Evolutionary conservation across 2,329 filamentous ascomycete species (phyloP), one percentile per base, ranked within the genome.

Genomic region (Tetracladium maxilliforme): DNA sequence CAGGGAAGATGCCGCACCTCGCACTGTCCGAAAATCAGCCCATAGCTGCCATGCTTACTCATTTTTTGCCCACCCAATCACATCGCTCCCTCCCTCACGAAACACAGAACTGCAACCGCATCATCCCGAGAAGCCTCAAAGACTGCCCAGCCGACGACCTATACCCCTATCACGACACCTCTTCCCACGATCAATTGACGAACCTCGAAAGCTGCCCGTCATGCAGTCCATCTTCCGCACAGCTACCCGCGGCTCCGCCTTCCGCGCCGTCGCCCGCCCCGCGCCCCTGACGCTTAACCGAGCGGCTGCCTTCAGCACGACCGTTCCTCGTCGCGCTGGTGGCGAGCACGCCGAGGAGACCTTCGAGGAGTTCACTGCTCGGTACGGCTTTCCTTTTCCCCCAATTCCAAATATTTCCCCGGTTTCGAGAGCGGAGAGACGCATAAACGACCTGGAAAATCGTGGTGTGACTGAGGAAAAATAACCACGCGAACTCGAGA

Each of bases 311-410:
- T 76, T 77, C 61, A 76, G 66, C 64, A 77, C 70, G 48, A 64
- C 61, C 34, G 35, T 34, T 31, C 22, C 23, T 11, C 23, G 28
- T 34, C 58, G 58, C 47, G 58, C 58, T 37, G 60, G 47, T 27
- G 59, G 66, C 36, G 56, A 56, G 48, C 81, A 92, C 58, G 70
- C 76, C 49, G 90, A 98, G 58, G 90, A 98, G 74, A 92, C 80
- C 47, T 98, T 93, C 45, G 90, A 98, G 67, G 86, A 95, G 65
- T 98, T 98, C 61, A 84, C 81, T 58, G 79, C 84, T 46, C 86
- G 90, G 90, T 98, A 81, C 58, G 66, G 45, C 45, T 26, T 20
- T 14, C 19, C 22, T 7, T 11, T 16, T 15, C 13, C 21, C 19
- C 13, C 20, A 13, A 11, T 23, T 14, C 10, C n/a, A 17, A 9